Conservation (phyloP, 768 basidiomycete species). For the Baorangia bicolor region DNA sequence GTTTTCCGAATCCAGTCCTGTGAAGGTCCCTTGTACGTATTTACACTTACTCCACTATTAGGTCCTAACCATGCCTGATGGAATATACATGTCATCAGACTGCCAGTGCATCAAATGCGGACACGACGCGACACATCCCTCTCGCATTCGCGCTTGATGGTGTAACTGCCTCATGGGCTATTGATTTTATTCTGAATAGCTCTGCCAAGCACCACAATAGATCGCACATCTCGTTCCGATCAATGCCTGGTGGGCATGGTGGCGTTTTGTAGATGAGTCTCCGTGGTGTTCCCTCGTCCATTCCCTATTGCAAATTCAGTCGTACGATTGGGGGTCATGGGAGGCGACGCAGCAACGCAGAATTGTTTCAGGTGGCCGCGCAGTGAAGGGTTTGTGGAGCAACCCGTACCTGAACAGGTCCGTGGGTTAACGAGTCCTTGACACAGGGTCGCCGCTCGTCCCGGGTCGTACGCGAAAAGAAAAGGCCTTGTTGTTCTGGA, state of each 20-base stretch:
- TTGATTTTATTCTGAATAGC: constrained; percentile 9
- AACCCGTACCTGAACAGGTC: constrained; percentile 12
- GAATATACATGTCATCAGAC: constrained; percentile 15
- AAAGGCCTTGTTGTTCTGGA: neutral
- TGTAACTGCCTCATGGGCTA: constrained; percentile 19
- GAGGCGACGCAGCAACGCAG: constrained; percentile 20
- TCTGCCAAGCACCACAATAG: constrained; percentile 9
- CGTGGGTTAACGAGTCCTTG: constrained; percentile 18
- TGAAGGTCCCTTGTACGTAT: constrained; percentile 26
- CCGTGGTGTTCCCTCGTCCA: constrained; percentile 27
- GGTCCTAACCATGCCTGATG: constrained; percentile 11
- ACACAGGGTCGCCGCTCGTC: constrained; percentile 21
- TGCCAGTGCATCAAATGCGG: constrained; percentile 12
- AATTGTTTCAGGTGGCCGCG: constrained; percentile 9
- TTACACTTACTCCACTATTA: constrained; percentile 22
- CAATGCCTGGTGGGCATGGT: constrained; percentile 21
- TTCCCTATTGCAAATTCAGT: constrained; percentile 25
- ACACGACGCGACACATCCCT: constrained; percentile 8
- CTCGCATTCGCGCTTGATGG: constrained; percentile 14
- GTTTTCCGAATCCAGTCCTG: constrained; percentile 21
- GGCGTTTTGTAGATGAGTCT: constrained; percentile 18
- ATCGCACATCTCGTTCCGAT: constrained; percentile 29
- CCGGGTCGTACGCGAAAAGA: neutral
- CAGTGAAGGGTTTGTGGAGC: constrained; percentile 20
- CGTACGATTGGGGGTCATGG: constrained; percentile 12